Evolutionary conservation across 1,284 basidiomycete species (phyloP).

Genomic region (Ceratobasidium sp.): DNA sequence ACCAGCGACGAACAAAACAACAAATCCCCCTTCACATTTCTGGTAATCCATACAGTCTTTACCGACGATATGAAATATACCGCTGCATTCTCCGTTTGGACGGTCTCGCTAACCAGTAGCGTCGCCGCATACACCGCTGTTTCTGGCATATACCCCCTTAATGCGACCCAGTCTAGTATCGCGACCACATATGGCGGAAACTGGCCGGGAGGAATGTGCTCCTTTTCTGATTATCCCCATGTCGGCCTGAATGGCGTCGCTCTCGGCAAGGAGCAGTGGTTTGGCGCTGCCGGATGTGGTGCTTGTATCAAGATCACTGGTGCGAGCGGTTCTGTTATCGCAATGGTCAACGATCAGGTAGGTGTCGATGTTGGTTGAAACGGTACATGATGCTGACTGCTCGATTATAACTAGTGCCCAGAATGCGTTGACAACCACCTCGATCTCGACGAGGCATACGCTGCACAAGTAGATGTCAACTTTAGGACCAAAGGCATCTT

Average conservation of each 20-base stretch:
- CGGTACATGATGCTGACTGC: neutral
- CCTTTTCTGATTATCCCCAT: conserved; percentile 1
- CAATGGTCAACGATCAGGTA: neutral
- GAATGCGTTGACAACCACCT: neutral
- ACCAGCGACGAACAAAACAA: neutral
- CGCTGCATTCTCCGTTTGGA: neutral
- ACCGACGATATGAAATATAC: neutral
- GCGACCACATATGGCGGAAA: conserved; percentile 1
- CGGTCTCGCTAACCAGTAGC: neutral
- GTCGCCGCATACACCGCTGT: neutral
- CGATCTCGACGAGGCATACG: neutral
- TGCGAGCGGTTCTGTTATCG: neutral
- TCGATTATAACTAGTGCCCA: neutral
- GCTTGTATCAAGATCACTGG: neutral
- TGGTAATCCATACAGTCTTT: neutral
- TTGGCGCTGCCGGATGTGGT: neutral
- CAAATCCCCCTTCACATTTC: neutral
- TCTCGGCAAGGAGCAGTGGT: neutral
- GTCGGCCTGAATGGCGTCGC: neutral
- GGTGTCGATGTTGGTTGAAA: neutral
- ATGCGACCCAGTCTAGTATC: neutral
- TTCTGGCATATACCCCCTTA: neutral
- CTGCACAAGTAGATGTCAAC: neutral
- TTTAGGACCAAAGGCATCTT: neutral
- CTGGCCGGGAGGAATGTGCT: neutral